Base-by-base conservation (phyloP, 192 early-diverging fungal species). In the Phycomyces nitens region DNA sequence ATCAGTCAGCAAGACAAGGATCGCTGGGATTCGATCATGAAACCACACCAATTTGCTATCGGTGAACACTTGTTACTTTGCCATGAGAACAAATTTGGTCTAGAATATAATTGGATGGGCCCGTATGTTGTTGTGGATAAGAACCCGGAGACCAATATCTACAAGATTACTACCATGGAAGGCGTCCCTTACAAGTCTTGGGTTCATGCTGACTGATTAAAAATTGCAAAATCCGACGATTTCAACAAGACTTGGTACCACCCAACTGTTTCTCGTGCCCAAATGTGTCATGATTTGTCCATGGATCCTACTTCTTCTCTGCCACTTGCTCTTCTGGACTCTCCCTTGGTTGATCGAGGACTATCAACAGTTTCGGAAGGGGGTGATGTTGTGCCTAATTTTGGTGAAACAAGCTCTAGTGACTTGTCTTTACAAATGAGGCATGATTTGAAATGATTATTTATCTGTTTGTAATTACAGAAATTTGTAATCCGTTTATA, bases 91-190 rank as follows among this genome's bases (percentile, higher is more conserved):
- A 53, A 54, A 20, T 11, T 16, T 15, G 50, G 61, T 7, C 20
- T 62, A 20, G 61, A 62, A 24, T 43, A 18, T 21, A 40, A 53
- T 38, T 63, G 50, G 61, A 53, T 63, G 29, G 61, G 51, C 0
- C 61, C 61, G 6, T 53, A 53, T 11, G 12, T 24, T 3, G 51
- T 62, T 15, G 1, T 53, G 0, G 23, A 53, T 5, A 38, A 10
- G 1, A 62, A 62, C 22, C 1, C 39, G 0, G 61, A 62, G 0
- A 50, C 0, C 0, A 39, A 62, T 21, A 41, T 41, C 1, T 62
- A 62, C 18, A 26, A 62, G 18, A 4, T 62, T 0, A 10, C 52
- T 12, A 29, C 52, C 12, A 42, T 62, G 18, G 16, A 41, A 12
- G 50, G 61, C 2, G 22, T 39, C 14, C n/a, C 21, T 14, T 62